Conservation (phyloP, 2,329 filamentous ascomycete genomes). For the Claviceps capensis region DNA sequence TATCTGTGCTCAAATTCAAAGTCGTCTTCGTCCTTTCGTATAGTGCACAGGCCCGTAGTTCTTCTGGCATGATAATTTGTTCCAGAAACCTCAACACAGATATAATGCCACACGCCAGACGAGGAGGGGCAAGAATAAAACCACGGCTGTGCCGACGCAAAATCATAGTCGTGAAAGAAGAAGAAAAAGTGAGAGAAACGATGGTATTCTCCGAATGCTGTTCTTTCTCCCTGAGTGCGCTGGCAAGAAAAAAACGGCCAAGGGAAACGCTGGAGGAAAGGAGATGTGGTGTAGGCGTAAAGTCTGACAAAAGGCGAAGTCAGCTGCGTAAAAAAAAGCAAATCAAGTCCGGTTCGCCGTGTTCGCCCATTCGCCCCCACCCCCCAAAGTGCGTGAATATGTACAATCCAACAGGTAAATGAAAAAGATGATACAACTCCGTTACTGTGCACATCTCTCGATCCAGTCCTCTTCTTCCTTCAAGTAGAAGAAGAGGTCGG, state of each 20-base stretch:
- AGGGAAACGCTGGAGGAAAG: background rate
- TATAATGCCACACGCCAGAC: conserved; percentile 15
- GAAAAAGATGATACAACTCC: conserved; percentile 9
- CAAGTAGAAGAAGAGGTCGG: conserved; percentile 9
- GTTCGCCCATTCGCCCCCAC: conserved; percentile 20
- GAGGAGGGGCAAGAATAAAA: background rate
- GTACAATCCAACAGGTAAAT: conserved; percentile 27
- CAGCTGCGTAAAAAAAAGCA: conserved; percentile 9
- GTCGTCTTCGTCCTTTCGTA: conserved; percentile 1
- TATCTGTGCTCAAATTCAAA: conserved; percentile 1
- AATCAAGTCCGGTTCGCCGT: conserved; percentile 20
- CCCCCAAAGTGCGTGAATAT: conserved; percentile 23
- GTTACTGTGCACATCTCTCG: background rate
- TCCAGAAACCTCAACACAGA: conserved; percentile 11
- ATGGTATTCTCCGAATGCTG: background rate
- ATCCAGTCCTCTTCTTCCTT: background rate
- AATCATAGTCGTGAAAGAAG: background rate
- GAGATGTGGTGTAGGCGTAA: conserved; percentile 1
- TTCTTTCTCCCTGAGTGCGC: background rate
- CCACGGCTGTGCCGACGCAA: conserved; percentile 11
- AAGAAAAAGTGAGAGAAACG: conserved; percentile 1
- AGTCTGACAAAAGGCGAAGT: background rate
- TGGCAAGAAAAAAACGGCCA: background rate
- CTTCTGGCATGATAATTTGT: conserved; percentile 7
- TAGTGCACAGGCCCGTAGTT: conserved; percentile 1